Conservation (phyloP, 495 filamentous ascomycete genomes). For the Penicillium paxilli region DNA sequence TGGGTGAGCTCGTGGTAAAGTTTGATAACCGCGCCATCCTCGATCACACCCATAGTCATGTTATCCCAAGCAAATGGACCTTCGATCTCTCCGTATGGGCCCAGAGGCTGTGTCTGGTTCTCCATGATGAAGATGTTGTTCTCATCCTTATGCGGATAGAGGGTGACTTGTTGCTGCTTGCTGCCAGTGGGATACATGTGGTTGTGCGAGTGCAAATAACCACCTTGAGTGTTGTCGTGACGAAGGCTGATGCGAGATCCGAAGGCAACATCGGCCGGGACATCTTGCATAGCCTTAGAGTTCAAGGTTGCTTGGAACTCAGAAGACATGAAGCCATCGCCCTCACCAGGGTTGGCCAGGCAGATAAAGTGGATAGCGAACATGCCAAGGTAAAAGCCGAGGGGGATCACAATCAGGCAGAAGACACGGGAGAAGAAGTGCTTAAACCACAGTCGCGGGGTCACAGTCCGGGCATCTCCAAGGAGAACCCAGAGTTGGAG, state of each 20-base stretch:
- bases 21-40: conserved; percentile 76
- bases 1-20: conserved; percentile 82
- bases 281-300: conserved; percentile 92
- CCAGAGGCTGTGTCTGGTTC: conserved; percentile 91
- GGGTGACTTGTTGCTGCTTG: conserved; percentile 97
- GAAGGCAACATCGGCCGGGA: conserved; percentile 86
- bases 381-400: conserved; percentile 91
- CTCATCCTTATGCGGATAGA: conserved; percentile 98
- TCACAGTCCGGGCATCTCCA: conserved; percentile 82
- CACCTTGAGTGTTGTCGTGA: conserved; percentile 95
- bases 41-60: conserved; percentile 64
- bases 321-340: conserved; percentile 98
- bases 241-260: conserved; percentile 84
- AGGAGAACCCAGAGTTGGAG: conserved; percentile 93
- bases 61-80: conserved; percentile 84
- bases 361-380: conserved; percentile 95
- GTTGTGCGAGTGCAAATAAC: conserved; percentile 93
- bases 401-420: conserved; percentile 87
- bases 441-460: conserved; percentile 87
- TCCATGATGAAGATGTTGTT: conserved; percentile 94
- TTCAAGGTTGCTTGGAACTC: conserved; percentile 98
- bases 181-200: conserved; percentile 97
- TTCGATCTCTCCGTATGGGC: conserved; percentile 71
- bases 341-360: conserved; percentile 91
- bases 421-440: conserved; percentile 90